Evolutionary conservation across 2,329 filamentous ascomycete genomes (phyloP), one percentile per base, ranked within the genome.

Genomic region (Fusarium hainanense): DNA sequence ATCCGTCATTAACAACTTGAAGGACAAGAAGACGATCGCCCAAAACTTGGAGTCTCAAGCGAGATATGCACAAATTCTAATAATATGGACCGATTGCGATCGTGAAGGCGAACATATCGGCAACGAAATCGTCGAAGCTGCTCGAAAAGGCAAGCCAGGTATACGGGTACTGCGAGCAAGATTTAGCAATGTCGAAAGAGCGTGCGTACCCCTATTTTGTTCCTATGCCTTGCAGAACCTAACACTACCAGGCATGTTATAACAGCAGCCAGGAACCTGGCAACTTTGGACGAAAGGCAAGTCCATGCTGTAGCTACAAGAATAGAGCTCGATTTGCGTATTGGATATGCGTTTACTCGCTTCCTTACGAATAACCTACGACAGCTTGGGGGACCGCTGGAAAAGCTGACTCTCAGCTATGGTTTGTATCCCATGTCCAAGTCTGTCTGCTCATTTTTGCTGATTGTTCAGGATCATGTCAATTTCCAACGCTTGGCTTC

Each of bases 61-160:
- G 20, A 87, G 87, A 64, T 87, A 87, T 77, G 86, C 90, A n/a
- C 87, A 85, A 58, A 89, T 90, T 14, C 85, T 99, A 32, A 95
- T 97, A 79, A 98, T 99, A 74, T 99, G 96, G 96, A 99, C 96
- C 1, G 96, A 99, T 85, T 98, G 96, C 80, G 96, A 99, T 84
- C 90, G 94, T 58, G 96, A 99, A 84, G 96, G 96, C 37, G 96
- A 99, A 79, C 92, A 98, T 77, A 99, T 99, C 72, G 96, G 96
- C 9, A 87, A 92, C 41, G 95, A 99, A 79, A 95, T 99, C 65
- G 90, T 93, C 46, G 88, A 92, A 54, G 91, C 95, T 62, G 96
- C 96, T 7, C 83, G 85, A 48, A 89, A 89, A 75, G 90, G 88
- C 12, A 98, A 98, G 69, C 80, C 85, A 12, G 83, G 84, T 3